Conservation (phyloP, 179 eudicot species). For the Corrigiola litoralis region DNA sequence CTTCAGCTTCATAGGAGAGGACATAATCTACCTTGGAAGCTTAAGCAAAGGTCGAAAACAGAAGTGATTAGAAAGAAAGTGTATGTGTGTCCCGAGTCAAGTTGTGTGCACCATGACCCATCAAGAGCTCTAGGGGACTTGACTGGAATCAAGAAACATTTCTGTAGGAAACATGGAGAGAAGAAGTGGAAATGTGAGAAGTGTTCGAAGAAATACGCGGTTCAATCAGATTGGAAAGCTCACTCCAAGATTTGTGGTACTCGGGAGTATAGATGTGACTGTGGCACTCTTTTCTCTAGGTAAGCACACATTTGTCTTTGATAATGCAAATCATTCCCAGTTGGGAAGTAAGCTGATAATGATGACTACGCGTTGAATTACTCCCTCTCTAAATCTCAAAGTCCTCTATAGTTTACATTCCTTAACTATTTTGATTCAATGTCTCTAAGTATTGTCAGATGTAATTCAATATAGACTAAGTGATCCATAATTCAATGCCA, state of each 20-base stretch:
- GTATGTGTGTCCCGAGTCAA: slow-evolving; percentile 28
- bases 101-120: slow-evolving; percentile 30
- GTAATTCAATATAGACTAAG: slow-evolving; percentile 6
- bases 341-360: not conserved
- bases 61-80: slow-evolving; percentile 22
- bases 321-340: too few species aligned
- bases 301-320: slow-evolving; percentile 3
- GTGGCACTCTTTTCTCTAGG: slow-evolving; percentile 34
- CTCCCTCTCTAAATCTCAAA: not conserved
- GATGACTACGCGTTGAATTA: slow-evolving; percentile 10
- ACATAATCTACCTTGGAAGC: slow-evolving; percentile 33
- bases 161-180: slow-evolving; percentile 28
- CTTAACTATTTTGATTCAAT: slow-evolving; percentile 3
- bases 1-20: slow-evolving; percentile 31
- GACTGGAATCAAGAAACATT: slow-evolving; percentile 36
- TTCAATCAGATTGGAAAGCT: slow-evolving; percentile 37
- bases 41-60: slow-evolving; percentile 24
- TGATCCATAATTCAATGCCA: too few species aligned
- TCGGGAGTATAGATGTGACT: slow-evolving; percentile 30
- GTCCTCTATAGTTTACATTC: not conserved
- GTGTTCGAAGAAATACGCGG: slow-evolving; percentile 31
- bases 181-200: slow-evolving; percentile 33
- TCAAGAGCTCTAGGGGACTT: slow-evolving; percentile 30
- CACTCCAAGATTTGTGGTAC: slow-evolving; percentile 36
- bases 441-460: not conserved